Evolutionary conservation across 2,329 filamentous ascomycete species (phyloP).

Genomic region (Lizonia empirigonia): DNA sequence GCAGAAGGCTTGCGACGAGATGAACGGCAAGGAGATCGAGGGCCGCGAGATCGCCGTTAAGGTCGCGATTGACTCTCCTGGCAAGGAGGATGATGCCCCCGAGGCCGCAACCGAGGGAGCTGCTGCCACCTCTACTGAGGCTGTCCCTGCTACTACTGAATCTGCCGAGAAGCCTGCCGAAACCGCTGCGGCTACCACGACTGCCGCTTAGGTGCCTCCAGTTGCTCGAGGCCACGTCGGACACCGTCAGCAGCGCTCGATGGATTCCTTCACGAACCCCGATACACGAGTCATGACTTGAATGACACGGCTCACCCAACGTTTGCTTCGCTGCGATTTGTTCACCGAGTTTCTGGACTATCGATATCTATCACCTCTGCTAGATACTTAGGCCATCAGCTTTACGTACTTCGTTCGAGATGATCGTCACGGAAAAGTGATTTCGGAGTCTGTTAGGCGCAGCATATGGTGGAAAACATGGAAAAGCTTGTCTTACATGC

Average conservation of each 20-base stretch:
- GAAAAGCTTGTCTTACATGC: conserved; percentile 33
- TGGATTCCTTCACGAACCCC: conserved; percentile 11
- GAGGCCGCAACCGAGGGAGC: conserved; percentile 52
- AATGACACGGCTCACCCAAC: conserved; percentile 14
- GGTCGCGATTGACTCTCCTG: conserved; percentile 98
- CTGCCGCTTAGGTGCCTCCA: conserved; percentile 42
- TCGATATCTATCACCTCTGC: conserved; percentile 39
- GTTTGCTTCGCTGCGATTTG: conserved; percentile 33
- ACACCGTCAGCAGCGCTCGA: conserved; percentile 19
- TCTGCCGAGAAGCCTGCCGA: conserved; percentile 23
- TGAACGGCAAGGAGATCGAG: conserved; percentile 99
- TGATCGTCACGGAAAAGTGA: conserved; percentile 40
- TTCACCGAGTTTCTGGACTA: conserved; percentile 29
- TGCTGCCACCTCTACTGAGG: conserved; percentile 40
- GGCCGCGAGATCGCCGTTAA: conserved; percentile 99
- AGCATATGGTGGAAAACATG: conserved; percentile 38
- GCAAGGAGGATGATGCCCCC: conserved; percentile 87
- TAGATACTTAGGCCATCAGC: conserved; percentile 36
- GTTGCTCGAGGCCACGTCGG: conserved; percentile 28
- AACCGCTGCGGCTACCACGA: conserved; percentile 36
- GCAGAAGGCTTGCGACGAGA: conserved; percentile 95
- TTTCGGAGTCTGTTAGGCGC: conserved; percentile 39
- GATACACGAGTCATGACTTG: conserved; percentile 22
- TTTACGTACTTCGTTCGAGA: conserved; percentile 40
- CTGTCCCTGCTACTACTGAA: conserved; percentile 23